These are phyloP conservation scores for Aspergillus ibericus DNA, from an alignment of 2,329 filamentous ascomycete genomes.

Conservation along the genomic window DNA sequence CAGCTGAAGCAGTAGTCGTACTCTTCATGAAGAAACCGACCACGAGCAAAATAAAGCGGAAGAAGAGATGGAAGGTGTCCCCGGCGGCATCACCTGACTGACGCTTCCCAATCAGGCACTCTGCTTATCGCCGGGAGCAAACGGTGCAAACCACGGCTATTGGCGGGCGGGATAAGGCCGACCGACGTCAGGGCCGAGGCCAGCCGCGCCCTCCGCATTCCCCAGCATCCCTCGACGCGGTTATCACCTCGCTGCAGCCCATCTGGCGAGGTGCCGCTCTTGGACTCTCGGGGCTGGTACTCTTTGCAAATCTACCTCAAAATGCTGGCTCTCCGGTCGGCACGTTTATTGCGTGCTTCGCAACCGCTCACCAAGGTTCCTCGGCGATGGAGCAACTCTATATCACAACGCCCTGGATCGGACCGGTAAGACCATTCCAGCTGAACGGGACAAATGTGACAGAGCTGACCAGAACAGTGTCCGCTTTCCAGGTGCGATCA, in stretches of 20 bases:
- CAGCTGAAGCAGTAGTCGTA: no score
- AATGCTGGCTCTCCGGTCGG: not conserved
- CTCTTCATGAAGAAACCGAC: no score
- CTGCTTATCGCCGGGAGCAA: not conserved
- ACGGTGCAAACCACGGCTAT: conserved; percentile 1
- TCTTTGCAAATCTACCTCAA: not conserved
- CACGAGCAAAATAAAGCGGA: no score
- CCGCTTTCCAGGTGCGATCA: conserved; percentile 87
- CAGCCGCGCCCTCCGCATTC: conserved; percentile 5
- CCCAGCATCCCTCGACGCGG: not conserved
- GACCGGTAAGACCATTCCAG: conserved; percentile 51
- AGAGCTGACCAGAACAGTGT: conserved; percentile 44
- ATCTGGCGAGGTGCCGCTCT: no score
- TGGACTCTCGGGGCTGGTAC: not conserved
- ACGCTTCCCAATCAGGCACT: not conserved
- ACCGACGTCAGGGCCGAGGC: not conserved
- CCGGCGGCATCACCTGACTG: no score
- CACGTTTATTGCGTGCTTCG: conserved; percentile 10
- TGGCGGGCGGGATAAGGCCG: not conserved
- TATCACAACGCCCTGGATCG: conserved; percentile 60
- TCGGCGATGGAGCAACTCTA: conserved; percentile 52
- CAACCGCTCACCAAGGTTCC: conserved; percentile 7
- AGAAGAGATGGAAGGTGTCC: no score
- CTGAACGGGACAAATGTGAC: not conserved
- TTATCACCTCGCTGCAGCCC: not conserved